phyloP scores from a whole-genome alignment of 2,329 filamentous ascomycete genomes.

The Sclerotiophoma versabilis region DNA sequence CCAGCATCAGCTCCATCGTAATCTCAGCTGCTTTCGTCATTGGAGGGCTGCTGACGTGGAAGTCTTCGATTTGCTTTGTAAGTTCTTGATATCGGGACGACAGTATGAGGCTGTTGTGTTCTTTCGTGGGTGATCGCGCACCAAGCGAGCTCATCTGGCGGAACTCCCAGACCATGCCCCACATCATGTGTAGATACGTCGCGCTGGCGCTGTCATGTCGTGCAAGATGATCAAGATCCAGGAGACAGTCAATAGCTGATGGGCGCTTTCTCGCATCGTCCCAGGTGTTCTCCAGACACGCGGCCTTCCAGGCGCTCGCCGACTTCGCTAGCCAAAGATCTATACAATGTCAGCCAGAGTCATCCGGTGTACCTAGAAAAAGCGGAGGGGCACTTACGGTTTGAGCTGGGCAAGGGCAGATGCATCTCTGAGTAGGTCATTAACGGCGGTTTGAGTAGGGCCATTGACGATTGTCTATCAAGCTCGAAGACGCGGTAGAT shows the following conservation, averaged over 20 bases:
- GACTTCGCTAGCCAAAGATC: constrained; percentile 69
- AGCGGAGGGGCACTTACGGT: constrained; percentile 42
- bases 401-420: constrained; percentile 68
- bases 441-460: constrained; percentile 67
- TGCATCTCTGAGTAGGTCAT: constrained; percentile 74
- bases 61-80: constrained; percentile 63
- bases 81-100: constrained; percentile 61
- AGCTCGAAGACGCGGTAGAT: constrained; percentile 70
- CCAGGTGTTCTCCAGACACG: constrained; percentile 57
- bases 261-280: constrained; percentile 23
- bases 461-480: constrained; percentile 73
- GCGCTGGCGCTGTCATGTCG: constrained; percentile 53
- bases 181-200: constrained; percentile 70
- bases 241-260: constrained; percentile 39
- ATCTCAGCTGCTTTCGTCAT: constrained; percentile 42
- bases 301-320: constrained; percentile 69
- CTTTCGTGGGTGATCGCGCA: constrained; percentile 50
- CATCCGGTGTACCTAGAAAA: not conserved
- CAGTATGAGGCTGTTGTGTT: constrained; percentile 48
- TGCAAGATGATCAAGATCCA: constrained; percentile 33
- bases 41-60: constrained; percentile 55
- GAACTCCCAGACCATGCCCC: constrained; percentile 71
- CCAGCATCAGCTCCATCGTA: constrained; percentile 61
- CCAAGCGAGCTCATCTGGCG: constrained; percentile 64
- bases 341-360: not conserved